Percentiles rank a stretch among this genome's conserved stretches.
These are phyloP conservation scores for Stylosanthes scabra DNA, from an alignment of 331 rosid genomes.

Conservation along the genomic window DNA sequence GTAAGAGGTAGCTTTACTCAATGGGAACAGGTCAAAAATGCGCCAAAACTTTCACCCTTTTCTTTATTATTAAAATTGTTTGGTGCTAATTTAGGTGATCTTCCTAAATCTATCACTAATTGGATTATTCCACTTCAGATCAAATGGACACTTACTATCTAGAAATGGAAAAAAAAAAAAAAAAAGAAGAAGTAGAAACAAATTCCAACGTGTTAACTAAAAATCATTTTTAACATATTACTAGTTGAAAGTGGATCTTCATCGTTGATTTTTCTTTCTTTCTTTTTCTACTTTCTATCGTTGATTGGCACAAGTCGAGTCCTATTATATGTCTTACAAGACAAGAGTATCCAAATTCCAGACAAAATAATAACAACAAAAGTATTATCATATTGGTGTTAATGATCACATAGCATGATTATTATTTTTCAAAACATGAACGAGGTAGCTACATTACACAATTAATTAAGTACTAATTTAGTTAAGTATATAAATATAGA, in stretches of 20 bases:
- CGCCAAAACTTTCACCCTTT: not conserved
- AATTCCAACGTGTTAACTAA: not conserved
- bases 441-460: not conserved
- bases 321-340: too few relatives aligned
- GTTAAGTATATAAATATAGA: not conserved
- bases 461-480: not conserved
- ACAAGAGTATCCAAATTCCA: too few relatives aligned
- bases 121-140: conserved; percentile 21
- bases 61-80: not conserved
- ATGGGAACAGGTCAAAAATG: conserved; percentile 34
- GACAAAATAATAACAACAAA: too few relatives aligned
- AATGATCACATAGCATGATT: not conserved
- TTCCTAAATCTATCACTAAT: conserved; percentile 27
- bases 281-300: too few relatives aligned
- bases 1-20: conserved; percentile 45
- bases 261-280: too few relatives aligned
- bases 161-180: not conserved
- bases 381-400: too few relatives aligned
- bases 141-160: conserved; percentile 4
- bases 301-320: too few relatives aligned
- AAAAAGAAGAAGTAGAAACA: too few relatives aligned
- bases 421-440: not conserved
- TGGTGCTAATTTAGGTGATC: conserved; percentile 20
- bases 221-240: too few relatives aligned
- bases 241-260: too few relatives aligned